Percentiles rank a stretch among this genome's conserved stretches.
phyloP scores from a whole-genome alignment of 2,329 filamentous ascomycete species.

The Arthroderma uncinatum region DNA sequence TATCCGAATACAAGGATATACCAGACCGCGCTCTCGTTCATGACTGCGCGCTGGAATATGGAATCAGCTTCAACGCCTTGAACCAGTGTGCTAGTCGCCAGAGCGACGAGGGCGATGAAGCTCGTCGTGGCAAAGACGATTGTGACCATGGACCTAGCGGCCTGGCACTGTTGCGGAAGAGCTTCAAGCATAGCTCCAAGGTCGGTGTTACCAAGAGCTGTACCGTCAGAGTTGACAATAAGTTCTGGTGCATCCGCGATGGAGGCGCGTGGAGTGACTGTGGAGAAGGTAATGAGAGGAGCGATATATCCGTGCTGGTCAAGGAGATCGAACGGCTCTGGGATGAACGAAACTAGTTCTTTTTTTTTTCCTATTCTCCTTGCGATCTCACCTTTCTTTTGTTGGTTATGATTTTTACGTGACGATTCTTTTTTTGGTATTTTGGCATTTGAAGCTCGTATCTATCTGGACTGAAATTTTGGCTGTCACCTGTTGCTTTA shows the following conservation, averaged over 20 bases:
- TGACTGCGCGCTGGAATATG: slow-evolving; percentile 82
- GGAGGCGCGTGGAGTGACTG: slow-evolving; percentile 70
- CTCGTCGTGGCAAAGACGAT: slow-evolving; percentile 43
- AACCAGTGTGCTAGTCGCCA: slow-evolving; percentile 73
- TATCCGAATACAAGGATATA: slow-evolving; percentile 62
- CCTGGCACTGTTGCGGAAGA: slow-evolving; percentile 34
- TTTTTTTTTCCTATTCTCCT: neutral
- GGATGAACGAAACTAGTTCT: slow-evolving; percentile 23
- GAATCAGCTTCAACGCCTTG: slow-evolving; percentile 67
- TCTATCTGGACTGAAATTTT: neutral
- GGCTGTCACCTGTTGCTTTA: neutral
- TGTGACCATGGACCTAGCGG: slow-evolving; percentile 49
- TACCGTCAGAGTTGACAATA: slow-evolving; percentile 65
- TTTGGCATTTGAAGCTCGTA: neutral
- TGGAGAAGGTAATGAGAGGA: slow-evolving; percentile 48
- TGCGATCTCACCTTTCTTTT: neutral
- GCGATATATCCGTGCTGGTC: slow-evolving; percentile 52
- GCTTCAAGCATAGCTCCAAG: slow-evolving; percentile 43
- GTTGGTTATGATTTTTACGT: neutral
- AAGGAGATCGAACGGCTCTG: slow-evolving; percentile 64
- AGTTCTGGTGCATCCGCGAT: slow-evolving; percentile 77
- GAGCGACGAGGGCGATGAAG: slow-evolving; percentile 51
- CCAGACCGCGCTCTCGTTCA: slow-evolving; percentile 68
- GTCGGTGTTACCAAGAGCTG: slow-evolving; percentile 61
- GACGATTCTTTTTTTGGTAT: neutral